Evolutionary conservation across 345 rosid species (phyloP).

Genomic region (Bruguiera parviflora): DNA sequence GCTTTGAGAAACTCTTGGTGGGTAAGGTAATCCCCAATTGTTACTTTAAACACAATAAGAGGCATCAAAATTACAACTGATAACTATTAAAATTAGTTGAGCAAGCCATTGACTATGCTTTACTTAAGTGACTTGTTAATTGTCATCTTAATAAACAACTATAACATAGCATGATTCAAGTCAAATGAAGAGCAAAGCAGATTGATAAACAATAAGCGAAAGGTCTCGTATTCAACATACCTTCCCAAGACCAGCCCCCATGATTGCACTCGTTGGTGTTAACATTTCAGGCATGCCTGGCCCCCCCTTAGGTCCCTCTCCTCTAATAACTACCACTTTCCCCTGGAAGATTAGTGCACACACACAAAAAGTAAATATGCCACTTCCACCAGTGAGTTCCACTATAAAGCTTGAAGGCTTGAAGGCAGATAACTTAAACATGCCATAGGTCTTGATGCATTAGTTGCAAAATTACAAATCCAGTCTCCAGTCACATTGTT

Average conservation of each 20-base stretch:
- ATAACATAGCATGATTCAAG: neutral
- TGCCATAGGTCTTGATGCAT: too few relatives aligned
- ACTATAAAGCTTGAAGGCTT: neutral
- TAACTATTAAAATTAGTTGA: neutral
- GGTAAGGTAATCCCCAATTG: neutral
- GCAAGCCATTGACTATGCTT: neutral
- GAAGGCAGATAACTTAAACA: neutral
- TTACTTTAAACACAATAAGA: neutral
- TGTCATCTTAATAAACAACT: too few relatives aligned
- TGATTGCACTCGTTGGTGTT: conserved; percentile 97
- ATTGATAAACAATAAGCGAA: neutral
- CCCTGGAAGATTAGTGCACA: conserved; percentile 48
- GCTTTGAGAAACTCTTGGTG: neutral
- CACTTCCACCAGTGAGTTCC: neutral
- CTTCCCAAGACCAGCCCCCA: conserved; percentile 99
- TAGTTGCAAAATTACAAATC: too few relatives aligned
- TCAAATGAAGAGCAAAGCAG: conserved; percentile 2
- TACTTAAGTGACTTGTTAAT: too few relatives aligned
- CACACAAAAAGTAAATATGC: conserved; percentile 6
- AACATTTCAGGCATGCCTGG: conserved; percentile 99
- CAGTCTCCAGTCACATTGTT: too few relatives aligned
- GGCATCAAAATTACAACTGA: neutral
- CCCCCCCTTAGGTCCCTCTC: conserved; percentile 98
- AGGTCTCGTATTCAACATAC: conserved; percentile 28
- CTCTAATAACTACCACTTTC: conserved; percentile 87